phyloP scores from a whole-genome alignment of 2,329 filamentous ascomycete genomes.

The Ophiobolus disseminans region DNA sequence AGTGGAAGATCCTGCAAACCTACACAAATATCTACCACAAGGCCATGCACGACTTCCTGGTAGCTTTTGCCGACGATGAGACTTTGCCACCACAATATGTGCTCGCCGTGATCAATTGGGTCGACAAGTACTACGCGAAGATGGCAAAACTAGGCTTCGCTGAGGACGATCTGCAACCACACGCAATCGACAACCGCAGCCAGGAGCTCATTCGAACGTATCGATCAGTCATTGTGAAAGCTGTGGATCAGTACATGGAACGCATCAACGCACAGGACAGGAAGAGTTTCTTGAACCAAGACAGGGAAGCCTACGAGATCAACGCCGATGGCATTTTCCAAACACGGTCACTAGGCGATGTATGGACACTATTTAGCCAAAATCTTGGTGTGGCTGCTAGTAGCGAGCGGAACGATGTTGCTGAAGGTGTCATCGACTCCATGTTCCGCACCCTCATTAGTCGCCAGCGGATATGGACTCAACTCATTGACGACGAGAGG shows the following conservation, averaged over 20 bases:
- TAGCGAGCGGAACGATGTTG: conserved; percentile 85
- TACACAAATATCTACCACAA: conserved; percentile 91
- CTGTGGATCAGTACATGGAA: conserved; percentile 97
- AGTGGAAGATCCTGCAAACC: conserved; percentile 93
- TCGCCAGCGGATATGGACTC: conserved; percentile 86
- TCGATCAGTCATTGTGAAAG: conserved; percentile 91
- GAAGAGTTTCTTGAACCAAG: conserved; percentile 79
- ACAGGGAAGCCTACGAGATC: conserved; percentile 78
- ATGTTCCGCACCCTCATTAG: conserved; percentile 88
- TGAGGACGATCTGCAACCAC: conserved; percentile 77
- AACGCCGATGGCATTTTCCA: conserved; percentile 85
- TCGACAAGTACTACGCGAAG: conserved; percentile 93
- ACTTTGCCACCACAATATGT: conserved; percentile 86
- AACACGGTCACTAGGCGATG: conserved; percentile 87
- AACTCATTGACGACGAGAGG: conserved; percentile 85
- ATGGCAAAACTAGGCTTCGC: conserved; percentile 88
- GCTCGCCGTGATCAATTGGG: conserved; percentile 92
- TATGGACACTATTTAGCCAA: conserved; percentile 97
- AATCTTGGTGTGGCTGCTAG: conserved; percentile 85
- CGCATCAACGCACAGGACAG: conserved; percentile 85
- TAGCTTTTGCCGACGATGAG: conserved; percentile 81
- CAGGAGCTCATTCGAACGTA: conserved; percentile 92
- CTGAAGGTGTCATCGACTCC: conserved; percentile 93
- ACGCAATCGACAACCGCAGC: conserved; percentile 89
- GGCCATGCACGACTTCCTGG: conserved; percentile 93